Evolutionary conservation across 257 asterid species (phyloP).

Genomic region (Solanum chmielewskii): DNA sequence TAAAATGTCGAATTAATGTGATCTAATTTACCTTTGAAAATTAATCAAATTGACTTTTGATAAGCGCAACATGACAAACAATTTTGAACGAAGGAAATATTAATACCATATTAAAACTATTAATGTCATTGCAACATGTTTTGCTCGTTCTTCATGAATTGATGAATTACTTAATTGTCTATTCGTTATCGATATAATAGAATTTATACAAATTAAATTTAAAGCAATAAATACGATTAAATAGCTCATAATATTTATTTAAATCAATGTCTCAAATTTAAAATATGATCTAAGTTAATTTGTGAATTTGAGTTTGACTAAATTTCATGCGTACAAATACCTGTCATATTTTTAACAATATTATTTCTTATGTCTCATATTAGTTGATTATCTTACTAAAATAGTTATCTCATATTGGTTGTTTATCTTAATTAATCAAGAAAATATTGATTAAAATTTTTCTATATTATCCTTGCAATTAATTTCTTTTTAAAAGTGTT

Average conservation of each 20-base stretch:
- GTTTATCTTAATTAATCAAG: fast-evolving
- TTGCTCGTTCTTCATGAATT: neutral
- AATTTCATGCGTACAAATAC: too few species aligned
- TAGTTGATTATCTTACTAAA: too few species aligned
- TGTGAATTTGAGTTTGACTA: neutral
- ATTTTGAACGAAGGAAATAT: fast-evolving
- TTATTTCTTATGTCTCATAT: too few species aligned
- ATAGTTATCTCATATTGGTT: too few species aligned
- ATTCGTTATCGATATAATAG: too few species aligned
- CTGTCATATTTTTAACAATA: neutral
- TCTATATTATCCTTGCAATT: too few species aligned
- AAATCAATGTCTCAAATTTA: neutral
- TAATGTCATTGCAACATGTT: neutral
- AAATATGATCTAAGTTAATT: neutral
- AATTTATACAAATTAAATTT: neutral
- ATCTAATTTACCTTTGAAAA: too few species aligned
- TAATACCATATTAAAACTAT: neutral
- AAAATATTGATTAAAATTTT: too few species aligned
- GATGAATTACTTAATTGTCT: neutral
- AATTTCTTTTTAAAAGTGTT: too few species aligned
- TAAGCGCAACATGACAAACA: too few species aligned
- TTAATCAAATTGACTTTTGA: too few species aligned
- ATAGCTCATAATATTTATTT: neutral
- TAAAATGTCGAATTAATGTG: too few species aligned
- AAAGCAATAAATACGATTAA: neutral